Evolutionary conservation across 148 eudicot genomes (phyloP), one percentile per base, ranked within the genome.

Genomic region (Pouteria glomerata): DNA sequence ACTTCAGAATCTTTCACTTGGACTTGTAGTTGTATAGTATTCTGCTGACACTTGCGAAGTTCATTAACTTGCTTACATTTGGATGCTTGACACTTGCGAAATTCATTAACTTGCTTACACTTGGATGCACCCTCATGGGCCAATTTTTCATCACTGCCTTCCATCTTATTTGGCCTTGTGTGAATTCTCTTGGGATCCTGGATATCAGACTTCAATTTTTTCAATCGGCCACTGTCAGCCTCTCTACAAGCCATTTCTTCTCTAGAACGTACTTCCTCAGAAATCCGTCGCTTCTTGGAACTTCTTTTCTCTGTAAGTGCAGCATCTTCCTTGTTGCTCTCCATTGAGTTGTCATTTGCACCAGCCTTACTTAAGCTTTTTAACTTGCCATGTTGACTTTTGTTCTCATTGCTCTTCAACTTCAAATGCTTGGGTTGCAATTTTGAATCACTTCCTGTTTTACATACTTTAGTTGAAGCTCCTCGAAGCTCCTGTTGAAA

Each of bases 401-500:
- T 21, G n/a, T 58, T 59, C 57, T 11, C 66, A 58, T 44, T 33
- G 31, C 14, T 19, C 45, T 30, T 29, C 48, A 24, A 26, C 35
- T 69, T 42, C 21, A 53, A 69, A 53, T 26, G n/a, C 34, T 26
- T 57, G 33, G 18, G 18, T 55, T 55, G 29, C n/a, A 69, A 55
- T 63, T 51, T 52, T 11, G 48, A 37, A 26, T 55, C 44, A 73
- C 61, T 73, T 41, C 18, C 35, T 51, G 47, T 53, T 73, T 65
- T 41, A 58, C 35, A 18, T 56, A 63, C 53, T 73, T 62, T 45
- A 30, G 26, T 27, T 27, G 76, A 73, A 73, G 47, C 31, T 27
- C 6, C 62, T 33, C 47, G 48, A 39, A 47, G 34, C 52, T 74
- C 77, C 77, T 45, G 57, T 16, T 44, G 66, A 34, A 31, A 67